Conservation (phyloP, 768 basidiomycete genomes). For the Leccinum rimulosum region DNA sequence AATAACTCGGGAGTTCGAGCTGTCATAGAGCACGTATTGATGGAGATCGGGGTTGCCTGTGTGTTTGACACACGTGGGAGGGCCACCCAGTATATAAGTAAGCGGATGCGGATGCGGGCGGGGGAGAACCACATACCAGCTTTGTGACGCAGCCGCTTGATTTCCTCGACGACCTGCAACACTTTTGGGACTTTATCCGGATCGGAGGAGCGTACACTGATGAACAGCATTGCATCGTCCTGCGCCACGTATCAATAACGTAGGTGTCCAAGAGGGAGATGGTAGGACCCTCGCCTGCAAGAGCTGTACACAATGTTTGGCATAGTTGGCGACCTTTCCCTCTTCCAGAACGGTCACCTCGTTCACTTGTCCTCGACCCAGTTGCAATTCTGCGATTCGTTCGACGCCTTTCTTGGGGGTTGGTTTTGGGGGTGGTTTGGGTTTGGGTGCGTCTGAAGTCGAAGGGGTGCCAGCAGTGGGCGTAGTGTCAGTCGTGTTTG, state of each 20-base stretch:
- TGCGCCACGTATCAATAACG: slow-evolving; percentile 22
- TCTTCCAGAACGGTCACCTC: slow-evolving; percentile 71
- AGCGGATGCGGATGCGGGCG: not conserved
- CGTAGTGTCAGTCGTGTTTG: slow-evolving; percentile 1
- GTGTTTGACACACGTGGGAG: slow-evolving; percentile 12
- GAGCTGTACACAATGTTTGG: slow-evolving; percentile 59
- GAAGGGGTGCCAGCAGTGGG: not conserved
- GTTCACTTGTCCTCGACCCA: slow-evolving; percentile 65
- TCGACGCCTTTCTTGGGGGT: slow-evolving; percentile 64
- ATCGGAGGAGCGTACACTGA: slow-evolving; percentile 65
- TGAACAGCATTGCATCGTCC: slow-evolving; percentile 82
- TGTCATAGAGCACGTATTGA: slow-evolving; percentile 77
- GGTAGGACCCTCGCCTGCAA: slow-evolving; percentile 47
- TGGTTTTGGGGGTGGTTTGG: slow-evolving; percentile 55
- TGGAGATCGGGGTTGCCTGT: slow-evolving; percentile 59
- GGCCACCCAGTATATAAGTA: not conserved
- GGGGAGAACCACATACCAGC: slow-evolving; percentile 44
- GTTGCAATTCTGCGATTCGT: slow-evolving; percentile 71
- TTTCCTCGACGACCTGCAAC: slow-evolving; percentile 75
- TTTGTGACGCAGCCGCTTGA: slow-evolving; percentile 74
- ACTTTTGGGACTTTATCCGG: slow-evolving; percentile 72
- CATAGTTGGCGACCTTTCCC: slow-evolving; percentile 64
- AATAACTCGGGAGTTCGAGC: slow-evolving; percentile 52
- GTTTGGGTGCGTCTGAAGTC: slow-evolving; percentile 32
- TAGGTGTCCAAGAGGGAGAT: not conserved